Evolutionary conservation across 306 rosid species (phyloP).

Genomic region (Cucurbita ficifolia): DNA sequence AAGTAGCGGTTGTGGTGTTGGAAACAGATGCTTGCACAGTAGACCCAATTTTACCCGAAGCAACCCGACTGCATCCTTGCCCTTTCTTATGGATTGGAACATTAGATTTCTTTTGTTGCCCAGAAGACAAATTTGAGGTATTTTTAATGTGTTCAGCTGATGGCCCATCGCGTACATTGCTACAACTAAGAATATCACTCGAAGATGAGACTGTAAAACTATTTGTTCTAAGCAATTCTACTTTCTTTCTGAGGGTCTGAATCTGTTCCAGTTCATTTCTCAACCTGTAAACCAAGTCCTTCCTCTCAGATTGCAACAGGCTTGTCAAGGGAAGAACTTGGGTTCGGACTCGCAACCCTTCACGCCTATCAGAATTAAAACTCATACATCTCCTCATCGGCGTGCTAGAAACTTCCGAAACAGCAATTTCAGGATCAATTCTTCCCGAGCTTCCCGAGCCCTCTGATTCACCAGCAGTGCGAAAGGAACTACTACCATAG

Average conservation of each 20-base stretch:
- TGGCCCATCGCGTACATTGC: conserved; percentile 33
- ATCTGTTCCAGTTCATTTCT: conserved; percentile 55
- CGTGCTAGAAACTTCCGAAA: conserved; percentile 50
- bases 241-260: conserved; percentile 42
- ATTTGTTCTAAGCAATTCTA: conserved; percentile 35
- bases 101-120: conserved; percentile 17
- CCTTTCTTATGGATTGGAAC: conserved; percentile 20
- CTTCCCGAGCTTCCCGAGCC: conserved; percentile 70
- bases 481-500: conserved; percentile 30
- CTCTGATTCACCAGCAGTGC: conserved; percentile 52
- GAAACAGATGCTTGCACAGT: conserved; percentile 18
- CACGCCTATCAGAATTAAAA: conserved; percentile 27
- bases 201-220: conserved; percentile 50
- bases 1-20: conserved; percentile 20
- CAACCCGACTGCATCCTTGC: conserved; percentile 31
- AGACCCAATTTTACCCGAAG: conserved; percentile 42
- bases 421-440: conserved; percentile 46
- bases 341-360: conserved; percentile 25
- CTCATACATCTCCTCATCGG: conserved; percentile 49
- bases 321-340: conserved; percentile 46
- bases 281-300: conserved; percentile 33
- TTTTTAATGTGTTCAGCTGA: conserved; percentile 23
- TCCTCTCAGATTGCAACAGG: conserved; percentile 29
- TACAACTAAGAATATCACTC: conserved; percentile 61
- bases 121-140: conserved; percentile 18